These are phyloP conservation scores for Colletotrichum liriopes DNA, from an alignment of 2,329 filamentous ascomycete species.

Conservation along the genomic window DNA sequence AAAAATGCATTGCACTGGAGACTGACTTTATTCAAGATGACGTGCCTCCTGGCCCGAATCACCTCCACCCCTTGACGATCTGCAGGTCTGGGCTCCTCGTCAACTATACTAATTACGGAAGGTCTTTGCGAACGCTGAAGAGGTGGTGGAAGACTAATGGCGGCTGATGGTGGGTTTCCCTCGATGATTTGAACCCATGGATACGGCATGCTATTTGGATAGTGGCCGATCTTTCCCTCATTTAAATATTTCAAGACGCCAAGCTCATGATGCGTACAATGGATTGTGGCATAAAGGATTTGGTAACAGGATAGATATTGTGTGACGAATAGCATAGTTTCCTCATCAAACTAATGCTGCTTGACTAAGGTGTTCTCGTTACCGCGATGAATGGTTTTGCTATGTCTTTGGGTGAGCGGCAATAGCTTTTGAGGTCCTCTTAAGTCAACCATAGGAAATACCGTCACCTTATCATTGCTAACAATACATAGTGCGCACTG, in stretches of 20 bases:
- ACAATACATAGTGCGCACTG: too few relatives aligned
- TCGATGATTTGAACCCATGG: slow-evolving; percentile 16
- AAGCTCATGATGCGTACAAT: not conserved
- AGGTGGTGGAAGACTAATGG: slow-evolving; percentile 2
- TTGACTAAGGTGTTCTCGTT: too few relatives aligned
- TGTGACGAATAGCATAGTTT: not conserved
- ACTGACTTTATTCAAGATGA: slow-evolving; percentile 2
- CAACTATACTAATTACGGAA: slow-evolving; percentile 5
- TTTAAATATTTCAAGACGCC: not conserved
- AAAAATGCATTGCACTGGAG: not conserved
- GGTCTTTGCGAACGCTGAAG: not conserved
- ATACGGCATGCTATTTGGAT: not conserved
- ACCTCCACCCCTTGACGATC: slow-evolving; percentile 4
- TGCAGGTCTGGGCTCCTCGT: not conserved
- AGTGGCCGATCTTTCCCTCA: not conserved
- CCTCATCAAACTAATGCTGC: too few relatives aligned
- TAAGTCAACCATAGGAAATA: too few relatives aligned
- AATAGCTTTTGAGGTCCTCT: too few relatives aligned
- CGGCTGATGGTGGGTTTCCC: slow-evolving; percentile 10
- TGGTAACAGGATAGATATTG: not conserved
- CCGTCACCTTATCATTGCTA: too few relatives aligned
- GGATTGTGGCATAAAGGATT: not conserved
- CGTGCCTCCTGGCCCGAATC: not conserved
- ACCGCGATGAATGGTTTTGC: too few relatives aligned
- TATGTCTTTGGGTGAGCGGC: too few relatives aligned